Evolutionary conservation across 352 stramenopile genomes (phyloP).

Genomic region (Globisporangium recalcitrans): DNA sequence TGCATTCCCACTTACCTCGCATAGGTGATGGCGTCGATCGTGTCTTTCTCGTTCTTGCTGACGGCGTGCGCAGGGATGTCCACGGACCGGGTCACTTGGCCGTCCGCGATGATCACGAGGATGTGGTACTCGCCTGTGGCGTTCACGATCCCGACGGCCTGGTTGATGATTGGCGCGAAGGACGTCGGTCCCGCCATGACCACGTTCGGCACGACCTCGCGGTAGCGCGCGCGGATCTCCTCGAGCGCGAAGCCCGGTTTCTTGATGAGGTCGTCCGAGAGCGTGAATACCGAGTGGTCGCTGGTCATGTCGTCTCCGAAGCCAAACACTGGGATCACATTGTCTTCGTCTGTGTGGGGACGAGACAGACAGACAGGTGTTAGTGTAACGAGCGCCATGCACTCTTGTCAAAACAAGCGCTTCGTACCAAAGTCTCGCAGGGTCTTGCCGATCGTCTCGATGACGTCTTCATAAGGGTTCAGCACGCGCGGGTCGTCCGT

Average conservation of each 20-base stretch:
- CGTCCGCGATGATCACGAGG: constrained; percentile 85
- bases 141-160: constrained; percentile 79
- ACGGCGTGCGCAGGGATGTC: constrained; percentile 69
- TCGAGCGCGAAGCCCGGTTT: constrained; percentile 59
- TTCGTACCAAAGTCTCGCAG: constrained; percentile 64
- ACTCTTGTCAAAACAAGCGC: too few relatives aligned
- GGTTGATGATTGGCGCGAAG: constrained; percentile 83
- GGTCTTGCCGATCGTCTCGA: constrained; percentile 72
- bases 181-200: constrained; percentile 80
- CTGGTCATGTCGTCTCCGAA: constrained; percentile 81
- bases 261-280: constrained; percentile 28
- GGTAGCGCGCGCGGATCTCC: constrained; percentile 59
- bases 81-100: constrained; percentile 79
- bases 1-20: constrained; percentile 23
- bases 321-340: constrained; percentile 75
- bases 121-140: constrained; percentile 79
- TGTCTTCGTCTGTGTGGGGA: constrained; percentile 65
- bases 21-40: constrained; percentile 79
- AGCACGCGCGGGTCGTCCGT: constrained; percentile 34
- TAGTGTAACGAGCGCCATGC: too few relatives aligned
- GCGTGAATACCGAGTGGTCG: constrained; percentile 75
- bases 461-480: constrained; percentile 86
- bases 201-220: constrained; percentile 62
- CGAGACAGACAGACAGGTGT: too few relatives aligned
- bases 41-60: constrained; percentile 85